Percentiles rank a stretch among this genome's conserved stretches.
Evolutionary conservation across 441 rosid genomes (phyloP).

Genomic region (Erysimum pusillum): DNA sequence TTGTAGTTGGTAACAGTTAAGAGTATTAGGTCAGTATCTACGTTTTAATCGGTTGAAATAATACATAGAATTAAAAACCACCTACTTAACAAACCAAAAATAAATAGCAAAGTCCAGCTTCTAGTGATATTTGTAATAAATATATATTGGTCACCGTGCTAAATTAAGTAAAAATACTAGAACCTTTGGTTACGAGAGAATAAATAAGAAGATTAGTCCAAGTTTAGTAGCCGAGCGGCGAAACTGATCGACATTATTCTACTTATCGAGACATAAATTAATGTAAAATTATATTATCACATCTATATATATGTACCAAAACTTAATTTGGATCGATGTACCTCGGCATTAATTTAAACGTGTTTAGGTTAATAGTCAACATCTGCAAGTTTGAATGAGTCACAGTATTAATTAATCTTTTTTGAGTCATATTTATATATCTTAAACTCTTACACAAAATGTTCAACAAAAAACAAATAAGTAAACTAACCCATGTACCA

Average conservation of each 20-base stretch:
- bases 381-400: constrained; percentile 23
- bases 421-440: neutral
- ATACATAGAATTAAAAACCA: constrained; percentile 24
- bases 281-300: neutral
- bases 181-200: constrained; percentile 15
- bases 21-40: constrained; percentile 46
- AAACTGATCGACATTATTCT: constrained; percentile 11
- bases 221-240: constrained; percentile 3
- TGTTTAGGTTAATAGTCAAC: constrained; percentile 42
- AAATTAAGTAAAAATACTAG: constrained; percentile 28
- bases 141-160: constrained; percentile 8
- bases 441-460: constrained; percentile 1
- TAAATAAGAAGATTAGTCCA: constrained; percentile 12
- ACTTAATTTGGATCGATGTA: constrained; percentile 19
- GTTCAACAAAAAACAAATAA: neutral
- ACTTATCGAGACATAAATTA: neutral
- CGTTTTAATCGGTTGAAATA: constrained; percentile 7
- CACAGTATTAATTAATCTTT: constrained; percentile 13
- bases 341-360: constrained; percentile 15
- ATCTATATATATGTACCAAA: constrained; percentile 13
- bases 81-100: neutral
- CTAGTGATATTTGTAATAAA: constrained; percentile 30
- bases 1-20: constrained; percentile 45
- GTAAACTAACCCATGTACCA: neutral
- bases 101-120: constrained; percentile 9